phyloP scores from a whole-genome alignment of 495 filamentous ascomycete genomes.

The Parachaetomium inaequale region DNA sequence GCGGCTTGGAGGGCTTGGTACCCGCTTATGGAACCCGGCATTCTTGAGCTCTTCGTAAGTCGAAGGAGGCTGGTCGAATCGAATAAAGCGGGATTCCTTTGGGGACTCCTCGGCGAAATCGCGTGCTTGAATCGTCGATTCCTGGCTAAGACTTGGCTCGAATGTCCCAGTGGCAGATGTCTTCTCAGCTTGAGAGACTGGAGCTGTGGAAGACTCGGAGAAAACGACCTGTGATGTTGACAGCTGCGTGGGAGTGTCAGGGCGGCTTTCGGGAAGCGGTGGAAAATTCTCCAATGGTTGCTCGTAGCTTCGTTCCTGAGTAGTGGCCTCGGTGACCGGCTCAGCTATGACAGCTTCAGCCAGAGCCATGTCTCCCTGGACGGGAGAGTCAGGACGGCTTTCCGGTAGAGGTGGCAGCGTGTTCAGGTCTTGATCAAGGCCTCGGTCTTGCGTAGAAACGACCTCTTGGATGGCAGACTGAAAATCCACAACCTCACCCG shows the following conservation, averaged over 20 bases:
- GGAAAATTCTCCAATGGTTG: constrained; percentile 11
- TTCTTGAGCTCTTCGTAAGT: constrained; percentile 13
- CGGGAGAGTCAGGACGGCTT: constrained; percentile 1
- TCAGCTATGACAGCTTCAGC: not conserved
- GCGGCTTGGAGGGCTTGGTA: constrained; percentile 12
- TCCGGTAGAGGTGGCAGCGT: constrained; percentile 3
- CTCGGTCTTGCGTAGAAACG: not conserved
- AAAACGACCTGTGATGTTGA: not conserved
- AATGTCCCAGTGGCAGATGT: not conserved
- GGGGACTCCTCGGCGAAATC: constrained; percentile 8
- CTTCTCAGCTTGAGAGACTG: not conserved
- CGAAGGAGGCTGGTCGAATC: not conserved
- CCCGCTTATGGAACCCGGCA: not conserved
- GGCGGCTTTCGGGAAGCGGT: constrained; percentile 17
- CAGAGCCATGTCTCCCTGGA: not conserved
- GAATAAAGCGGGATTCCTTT: not conserved
- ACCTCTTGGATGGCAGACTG: not conserved
- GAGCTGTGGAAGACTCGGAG: not conserved
- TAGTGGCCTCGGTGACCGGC: not conserved
- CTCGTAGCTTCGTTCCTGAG: not conserved
- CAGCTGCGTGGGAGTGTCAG: constrained; percentile 1
- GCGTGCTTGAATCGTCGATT: constrained; percentile 3
- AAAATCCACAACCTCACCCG: not conserved
- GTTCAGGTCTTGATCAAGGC: not conserved
- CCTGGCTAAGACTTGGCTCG: not conserved